A percentile compares a stretch with the other conserved stretches of the same genome.
Evolutionary conservation across 306 rosid genomes (phyloP).

Genomic region (Ceratonia siliqua): DNA sequence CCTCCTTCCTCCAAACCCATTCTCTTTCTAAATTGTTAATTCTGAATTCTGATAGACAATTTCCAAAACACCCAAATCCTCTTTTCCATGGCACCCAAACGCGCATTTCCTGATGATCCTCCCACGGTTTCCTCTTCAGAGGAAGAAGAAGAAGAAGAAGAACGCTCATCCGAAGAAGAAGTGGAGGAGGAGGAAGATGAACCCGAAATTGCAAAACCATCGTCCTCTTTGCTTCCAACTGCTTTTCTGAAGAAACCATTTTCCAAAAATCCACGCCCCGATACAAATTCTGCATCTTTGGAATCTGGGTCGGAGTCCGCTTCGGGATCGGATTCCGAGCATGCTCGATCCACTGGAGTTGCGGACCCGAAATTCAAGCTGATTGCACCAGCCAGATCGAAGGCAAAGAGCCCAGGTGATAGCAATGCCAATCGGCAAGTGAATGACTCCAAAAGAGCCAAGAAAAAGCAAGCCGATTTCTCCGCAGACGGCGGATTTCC

Average conservation of each 20-base stretch:
- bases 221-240: slow-evolving; percentile 3
- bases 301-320: slow-evolving; percentile 39
- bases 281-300: slow-evolving; percentile 32
- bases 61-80: neutral
- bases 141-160: slow-evolving; percentile 39
- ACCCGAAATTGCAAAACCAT: slow-evolving; percentile 4
- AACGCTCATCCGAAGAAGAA: neutral
- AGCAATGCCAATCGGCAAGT: neutral
- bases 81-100: slow-evolving; percentile 48
- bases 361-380: slow-evolving; percentile 21
- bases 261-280: slow-evolving; percentile 23
- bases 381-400: slow-evolving; percentile 29
- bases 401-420: slow-evolving; percentile 28
- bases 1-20: no score
- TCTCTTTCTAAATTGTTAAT: no score
- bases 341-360: neutral
- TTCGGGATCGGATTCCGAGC: slow-evolving; percentile 37
- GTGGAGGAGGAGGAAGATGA: neutral
- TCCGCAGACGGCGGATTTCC: neutral
- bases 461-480: neutral
- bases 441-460: slow-evolving; percentile 21
- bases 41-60: no score
- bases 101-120: slow-evolving; percentile 50
- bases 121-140: slow-evolving; percentile 53
- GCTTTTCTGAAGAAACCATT: slow-evolving; percentile 27